A percentile compares a stretch with the other conserved stretches of the same genome.
These are phyloP conservation scores for Hemerocallis citrina DNA, from an alignment of 106 monocot species.

Conservation along the genomic window DNA sequence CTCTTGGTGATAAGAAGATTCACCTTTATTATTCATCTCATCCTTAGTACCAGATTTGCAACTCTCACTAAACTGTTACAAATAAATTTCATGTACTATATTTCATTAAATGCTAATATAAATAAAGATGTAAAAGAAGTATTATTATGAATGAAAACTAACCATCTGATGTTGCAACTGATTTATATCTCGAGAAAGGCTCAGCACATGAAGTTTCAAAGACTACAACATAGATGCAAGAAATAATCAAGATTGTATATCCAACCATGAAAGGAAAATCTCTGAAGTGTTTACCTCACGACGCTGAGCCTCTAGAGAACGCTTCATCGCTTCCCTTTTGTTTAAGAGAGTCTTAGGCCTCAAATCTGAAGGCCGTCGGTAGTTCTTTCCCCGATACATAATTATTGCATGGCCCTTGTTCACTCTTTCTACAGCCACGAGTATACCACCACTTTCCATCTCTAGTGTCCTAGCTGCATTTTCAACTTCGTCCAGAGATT, in stretches of 20 bases:
- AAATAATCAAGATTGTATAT: conserved; percentile 8
- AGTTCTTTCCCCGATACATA: conserved; percentile 92
- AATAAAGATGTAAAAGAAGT: conserved; percentile 1
- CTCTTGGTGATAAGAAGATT: conserved; percentile 7
- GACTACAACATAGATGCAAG: conserved; percentile 41
- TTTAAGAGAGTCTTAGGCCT: conserved; percentile 75
- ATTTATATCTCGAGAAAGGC: conserved; percentile 57
- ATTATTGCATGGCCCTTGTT: conserved; percentile 95
- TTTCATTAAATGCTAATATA: neutral
- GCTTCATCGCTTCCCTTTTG: conserved; percentile 74
- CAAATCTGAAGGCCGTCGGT: conserved; percentile 48
- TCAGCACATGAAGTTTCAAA: conserved; percentile 88
- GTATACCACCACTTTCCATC: conserved; percentile 90
- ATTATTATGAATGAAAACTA: conserved; percentile 10
- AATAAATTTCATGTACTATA: neutral
- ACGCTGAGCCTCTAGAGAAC: conserved; percentile 74
- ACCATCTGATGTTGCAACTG: conserved; percentile 46
- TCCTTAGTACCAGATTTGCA: neutral
- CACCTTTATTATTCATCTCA: conserved; percentile 5
- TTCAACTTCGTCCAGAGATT: conserved; percentile 45
- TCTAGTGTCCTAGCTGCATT: conserved; percentile 58
- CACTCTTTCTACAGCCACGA: conserved; percentile 85
- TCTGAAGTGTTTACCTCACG: conserved; percentile 40
- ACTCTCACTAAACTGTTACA: conserved; percentile 1
- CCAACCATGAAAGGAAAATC: neutral